Base-by-base conservation (phyloP, 2,329 filamentous ascomycete species). In the Aspergillus pseudoglaucus region DNA sequence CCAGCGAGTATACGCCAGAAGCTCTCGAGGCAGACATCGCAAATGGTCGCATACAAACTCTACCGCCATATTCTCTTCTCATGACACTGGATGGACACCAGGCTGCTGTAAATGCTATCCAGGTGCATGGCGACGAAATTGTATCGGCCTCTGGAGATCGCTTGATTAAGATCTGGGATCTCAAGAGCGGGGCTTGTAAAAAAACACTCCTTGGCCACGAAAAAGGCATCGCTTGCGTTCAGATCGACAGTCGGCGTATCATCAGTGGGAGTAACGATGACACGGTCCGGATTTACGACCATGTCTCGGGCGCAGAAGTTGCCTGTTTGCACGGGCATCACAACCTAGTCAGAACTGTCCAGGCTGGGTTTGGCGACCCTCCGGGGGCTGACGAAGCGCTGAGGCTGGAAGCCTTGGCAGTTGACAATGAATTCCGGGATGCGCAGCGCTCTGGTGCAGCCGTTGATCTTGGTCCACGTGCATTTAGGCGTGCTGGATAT, bases 231-330 rank as follows among this genome's bases (percentile, higher is more conserved):
- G 93, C 93, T 2, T 98, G 93, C 65, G 90, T 98, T 14, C 91
- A 98, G 68, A 97, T 93, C 62, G 93, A 98, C 64, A 90, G 89
- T 22, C 83, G 88, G 44, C 82, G 93, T 17, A 94, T 98, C 53
- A 89, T 98, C 45, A 96, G 89, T 59, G 93, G 93, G 2, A 96
- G 90, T 67, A 96, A 90, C 58, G 93, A 98, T 66, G 90, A 94
- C 63, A 90, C 93, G 37, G 89, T 98, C 27, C 90, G 93, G 57
- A 93, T 98, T 17, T 98, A 95, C 65, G 93, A 97, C 64, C 84
- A 87, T 40, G 79, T 81, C 41, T 90, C 89, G 0, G 87, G 87
- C 3, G 84, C 93, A 9, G 90, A 97, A 67, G 89, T 97, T 5
- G 91, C 90, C 14, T 91, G 87, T 61, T 76, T 98, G 7, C 79